Evolutionary conservation across 305 asterid genomes (phyloP).

Genomic region (Solanum hybrid): DNA sequence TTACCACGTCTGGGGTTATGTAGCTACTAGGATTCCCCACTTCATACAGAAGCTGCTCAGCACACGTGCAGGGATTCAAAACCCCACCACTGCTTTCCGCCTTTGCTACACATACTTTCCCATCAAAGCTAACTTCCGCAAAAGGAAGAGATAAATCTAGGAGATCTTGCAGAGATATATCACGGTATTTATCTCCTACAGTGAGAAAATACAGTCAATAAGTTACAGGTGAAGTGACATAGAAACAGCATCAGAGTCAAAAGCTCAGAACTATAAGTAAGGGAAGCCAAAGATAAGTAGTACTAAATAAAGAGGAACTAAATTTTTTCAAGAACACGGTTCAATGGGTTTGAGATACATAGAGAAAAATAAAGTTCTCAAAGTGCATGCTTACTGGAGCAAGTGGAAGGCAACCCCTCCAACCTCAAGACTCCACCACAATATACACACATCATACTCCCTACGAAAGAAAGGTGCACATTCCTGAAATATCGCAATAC

Average conservation of each 20-base stretch:
- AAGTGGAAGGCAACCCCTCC: constrained; percentile 1
- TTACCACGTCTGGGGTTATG: constrained; percentile 91
- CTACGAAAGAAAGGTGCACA: not conserved
- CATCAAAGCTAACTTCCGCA: constrained; percentile 69
- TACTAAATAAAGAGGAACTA: not conserved
- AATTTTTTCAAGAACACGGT: not conserved
- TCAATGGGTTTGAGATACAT: not conserved
- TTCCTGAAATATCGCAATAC: not conserved
- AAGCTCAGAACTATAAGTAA: not conserved
- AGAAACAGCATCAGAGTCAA: not conserved
- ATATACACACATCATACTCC: not conserved
- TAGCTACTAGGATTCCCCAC: constrained; percentile 88
- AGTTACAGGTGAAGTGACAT: not conserved
- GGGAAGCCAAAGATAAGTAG: not conserved
- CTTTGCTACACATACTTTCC: constrained; percentile 66
- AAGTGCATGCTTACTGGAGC: not conserved
- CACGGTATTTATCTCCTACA: constrained; percentile 72
- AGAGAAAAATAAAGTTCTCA: not conserved
- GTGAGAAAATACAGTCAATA: not conserved
- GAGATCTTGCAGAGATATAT: constrained; percentile 62
- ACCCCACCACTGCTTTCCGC: constrained; percentile 72
- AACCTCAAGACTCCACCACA: not conserved
- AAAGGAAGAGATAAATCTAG: constrained; percentile 81
- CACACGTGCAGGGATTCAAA: constrained; percentile 63
- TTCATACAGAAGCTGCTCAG: constrained; percentile 95